These are phyloP conservation scores for Telfairia occidentalis DNA, from an alignment of 331 rosid genomes.

Conservation along the genomic window DNA sequence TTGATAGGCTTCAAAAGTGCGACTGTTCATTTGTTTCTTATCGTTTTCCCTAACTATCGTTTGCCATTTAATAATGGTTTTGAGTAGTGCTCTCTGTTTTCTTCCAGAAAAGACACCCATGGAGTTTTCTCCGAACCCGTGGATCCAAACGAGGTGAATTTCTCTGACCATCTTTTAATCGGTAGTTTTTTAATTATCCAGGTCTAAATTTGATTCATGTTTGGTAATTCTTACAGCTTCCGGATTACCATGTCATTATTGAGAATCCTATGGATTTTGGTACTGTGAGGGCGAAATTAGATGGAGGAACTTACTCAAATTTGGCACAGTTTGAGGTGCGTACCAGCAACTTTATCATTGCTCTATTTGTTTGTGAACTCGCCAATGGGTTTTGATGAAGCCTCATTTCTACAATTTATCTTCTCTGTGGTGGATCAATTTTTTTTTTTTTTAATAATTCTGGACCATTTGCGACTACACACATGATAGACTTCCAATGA, in stretches of 20 bases:
- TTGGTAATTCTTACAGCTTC: conserved; percentile 49
- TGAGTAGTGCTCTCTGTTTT: conserved; percentile 23
- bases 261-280: conserved; percentile 83
- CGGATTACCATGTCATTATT: conserved; percentile 76
- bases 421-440: neutral
- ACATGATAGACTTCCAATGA: neutral
- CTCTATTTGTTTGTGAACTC: neutral
- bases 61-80: conserved; percentile 19
- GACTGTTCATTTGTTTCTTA: conserved; percentile 20
- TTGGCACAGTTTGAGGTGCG: conserved; percentile 83
- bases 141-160: conserved; percentile 75
- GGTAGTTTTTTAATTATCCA: conserved; percentile 2
- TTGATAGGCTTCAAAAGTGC: conserved; percentile 96
- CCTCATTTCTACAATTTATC: neutral
- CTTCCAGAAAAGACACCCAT: conserved; percentile 84
- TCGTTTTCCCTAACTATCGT: neutral
- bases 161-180: conserved; percentile 2
- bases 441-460: neutral
- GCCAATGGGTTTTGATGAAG: neutral
- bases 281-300: conserved; percentile 64
- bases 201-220: conserved; percentile 13
- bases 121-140: conserved; percentile 93
- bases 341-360: conserved; percentile 6
- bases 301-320: conserved; percentile 45
- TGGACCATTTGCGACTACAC: neutral